phyloP scores from a whole-genome alignment of 2,329 filamentous ascomycete species.

The Metarhizium guizhouense region DNA sequence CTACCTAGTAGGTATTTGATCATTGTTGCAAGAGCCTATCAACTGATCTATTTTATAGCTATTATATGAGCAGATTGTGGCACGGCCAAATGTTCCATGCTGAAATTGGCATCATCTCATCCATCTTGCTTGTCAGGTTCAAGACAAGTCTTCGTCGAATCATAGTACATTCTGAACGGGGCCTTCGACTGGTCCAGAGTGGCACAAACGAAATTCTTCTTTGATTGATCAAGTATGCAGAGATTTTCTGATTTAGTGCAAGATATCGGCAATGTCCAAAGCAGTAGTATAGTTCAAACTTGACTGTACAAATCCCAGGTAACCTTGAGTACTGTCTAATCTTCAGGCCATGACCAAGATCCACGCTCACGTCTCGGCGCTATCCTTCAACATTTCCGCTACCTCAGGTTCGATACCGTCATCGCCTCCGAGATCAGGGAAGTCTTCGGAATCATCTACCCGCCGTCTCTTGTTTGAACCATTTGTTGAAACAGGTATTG shows the following conservation, averaged over 20 bases:
- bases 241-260: not conserved
- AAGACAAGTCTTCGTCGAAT: not conserved
- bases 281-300: not conserved
- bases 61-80: not conserved
- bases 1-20: too few relatives aligned
- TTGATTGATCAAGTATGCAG: not conserved
- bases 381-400: slow-evolving; percentile 43
- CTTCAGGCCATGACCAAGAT: slow-evolving; percentile 5
- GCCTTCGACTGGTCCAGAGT: not conserved
- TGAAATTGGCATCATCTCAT: not conserved
- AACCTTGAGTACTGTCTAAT: not conserved
- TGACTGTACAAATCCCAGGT: not conserved
- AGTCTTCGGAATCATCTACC: slow-evolving; percentile 40
- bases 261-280: not conserved
- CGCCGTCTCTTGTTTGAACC: slow-evolving; percentile 49
- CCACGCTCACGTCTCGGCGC: slow-evolving; percentile 7
- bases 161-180: not conserved
- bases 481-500: slow-evolving; percentile 39
- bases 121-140: not conserved
- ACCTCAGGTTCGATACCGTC: slow-evolving; percentile 50
- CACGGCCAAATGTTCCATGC: not conserved
- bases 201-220: not conserved
- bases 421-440: slow-evolving; percentile 45
- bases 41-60: not conserved
- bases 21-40: not conserved